phyloP scores from a whole-genome alignment of 108 stramenopile species.

The Cyclostephanos invisitatus region DNA sequence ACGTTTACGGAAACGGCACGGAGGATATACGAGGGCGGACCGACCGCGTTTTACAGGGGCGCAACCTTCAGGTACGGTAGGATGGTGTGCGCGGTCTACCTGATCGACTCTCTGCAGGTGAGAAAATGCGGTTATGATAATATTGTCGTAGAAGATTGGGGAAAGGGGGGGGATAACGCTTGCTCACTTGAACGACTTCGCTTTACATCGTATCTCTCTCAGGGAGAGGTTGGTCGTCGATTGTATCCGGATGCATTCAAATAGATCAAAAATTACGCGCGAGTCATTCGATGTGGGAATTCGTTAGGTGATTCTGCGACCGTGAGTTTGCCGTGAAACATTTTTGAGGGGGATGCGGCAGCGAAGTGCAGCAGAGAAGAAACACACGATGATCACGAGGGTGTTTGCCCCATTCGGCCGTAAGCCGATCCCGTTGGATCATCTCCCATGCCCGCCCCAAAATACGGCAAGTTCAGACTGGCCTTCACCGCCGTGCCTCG shows the following conservation, averaged over 20 bases:
- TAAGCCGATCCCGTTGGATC: too few relatives aligned
- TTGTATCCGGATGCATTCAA: constrained; percentile 2
- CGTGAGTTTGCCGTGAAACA: too few relatives aligned
- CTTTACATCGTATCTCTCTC: background rate
- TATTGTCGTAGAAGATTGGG: background rate
- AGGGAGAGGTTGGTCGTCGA: constrained; percentile 23
- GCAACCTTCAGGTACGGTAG: constrained; percentile 91
- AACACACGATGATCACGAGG: too few relatives aligned
- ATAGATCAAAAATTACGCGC: background rate
- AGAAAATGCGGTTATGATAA: background rate
- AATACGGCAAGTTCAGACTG: too few relatives aligned
- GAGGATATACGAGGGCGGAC: constrained; percentile 63
- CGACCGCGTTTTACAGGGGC: constrained; percentile 90
- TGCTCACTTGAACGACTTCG: background rate
- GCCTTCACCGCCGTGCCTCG: too few relatives aligned
- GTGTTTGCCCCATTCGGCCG: too few relatives aligned
- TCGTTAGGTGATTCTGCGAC: too few relatives aligned
- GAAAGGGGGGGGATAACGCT: background rate
- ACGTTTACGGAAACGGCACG: constrained; percentile 73
- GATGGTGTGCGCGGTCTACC: constrained; percentile 90
- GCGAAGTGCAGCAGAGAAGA: too few relatives aligned
- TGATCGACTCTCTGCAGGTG: constrained; percentile 78
- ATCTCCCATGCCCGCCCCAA: too few relatives aligned
- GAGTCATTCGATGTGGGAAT: background rate
- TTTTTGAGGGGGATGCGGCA: too few relatives aligned